Evolutionary conservation across 106 monocot species (phyloP).

Genomic region (Cymbidium sinense): DNA sequence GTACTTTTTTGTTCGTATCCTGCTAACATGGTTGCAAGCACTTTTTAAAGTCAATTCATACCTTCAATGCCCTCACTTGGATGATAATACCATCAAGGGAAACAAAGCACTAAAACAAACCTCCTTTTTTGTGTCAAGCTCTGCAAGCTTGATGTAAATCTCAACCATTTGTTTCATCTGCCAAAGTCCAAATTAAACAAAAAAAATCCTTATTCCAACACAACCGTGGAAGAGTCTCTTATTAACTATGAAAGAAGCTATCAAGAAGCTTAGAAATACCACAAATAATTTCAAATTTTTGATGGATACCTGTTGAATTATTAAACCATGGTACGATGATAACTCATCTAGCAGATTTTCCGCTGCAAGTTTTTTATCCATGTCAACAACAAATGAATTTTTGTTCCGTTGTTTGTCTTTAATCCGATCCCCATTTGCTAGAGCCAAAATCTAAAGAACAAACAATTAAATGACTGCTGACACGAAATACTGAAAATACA

Average conservation of each 20-base stretch:
- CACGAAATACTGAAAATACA: background rate
- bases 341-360: slow-evolving; percentile 84
- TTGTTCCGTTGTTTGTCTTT: slow-evolving; percentile 92
- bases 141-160: slow-evolving; percentile 94
- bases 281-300: background rate
- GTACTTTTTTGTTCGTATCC: slow-evolving; percentile 87
- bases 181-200: slow-evolving; percentile 6
- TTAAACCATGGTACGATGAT: slow-evolving; percentile 61
- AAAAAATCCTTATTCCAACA: background rate
- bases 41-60: background rate
- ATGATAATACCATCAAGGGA: background rate
- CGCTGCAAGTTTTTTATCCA: slow-evolving; percentile 91
- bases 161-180: slow-evolving; percentile 99
- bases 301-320: slow-evolving; percentile 66
- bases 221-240: background rate
- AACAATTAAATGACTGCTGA: background rate
- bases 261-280: background rate
- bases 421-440: slow-evolving; percentile 96
- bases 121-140: slow-evolving; percentile 96
- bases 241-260: background rate
- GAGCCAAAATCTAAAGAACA: slow-evolving; percentile 68
- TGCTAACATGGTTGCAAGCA: slow-evolving; percentile 22
- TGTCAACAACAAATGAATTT: slow-evolving; percentile 91
- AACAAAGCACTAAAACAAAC: slow-evolving; percentile 24
- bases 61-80: background rate